These are phyloP conservation scores for Mortierella alpina DNA, from an alignment of 192 early-diverging fungal species.

Conservation along the genomic window DNA sequence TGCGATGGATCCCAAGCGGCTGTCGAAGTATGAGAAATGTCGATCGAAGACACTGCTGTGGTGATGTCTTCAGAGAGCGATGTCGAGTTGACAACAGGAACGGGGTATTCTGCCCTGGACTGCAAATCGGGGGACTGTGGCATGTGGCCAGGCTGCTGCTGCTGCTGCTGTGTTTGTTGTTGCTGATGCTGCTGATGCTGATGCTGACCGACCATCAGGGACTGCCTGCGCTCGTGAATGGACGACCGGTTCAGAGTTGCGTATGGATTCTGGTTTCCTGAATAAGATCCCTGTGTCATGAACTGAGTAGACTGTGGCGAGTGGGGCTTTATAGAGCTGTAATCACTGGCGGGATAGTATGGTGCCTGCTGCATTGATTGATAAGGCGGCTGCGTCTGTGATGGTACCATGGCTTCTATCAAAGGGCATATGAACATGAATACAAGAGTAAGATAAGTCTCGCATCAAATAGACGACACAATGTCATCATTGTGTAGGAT, in stretches of 20 bases:
- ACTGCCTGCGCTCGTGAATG: slow-evolving; percentile 9
- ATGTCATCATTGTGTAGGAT: background rate
- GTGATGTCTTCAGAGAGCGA: too few species aligned
- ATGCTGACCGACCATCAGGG: background rate
- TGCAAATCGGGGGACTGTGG: background rate
- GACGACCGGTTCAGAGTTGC: background rate
- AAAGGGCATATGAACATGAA: background rate
- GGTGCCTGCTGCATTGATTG: background rate
- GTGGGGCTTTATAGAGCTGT: background rate
- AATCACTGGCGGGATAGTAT: slow-evolving; percentile 2
- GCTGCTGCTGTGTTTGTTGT: background rate
- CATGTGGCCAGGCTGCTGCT: background rate
- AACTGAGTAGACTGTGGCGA: slow-evolving; percentile 5
- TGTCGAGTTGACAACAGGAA: background rate
- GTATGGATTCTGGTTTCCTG: background rate
- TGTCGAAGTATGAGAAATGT: background rate
- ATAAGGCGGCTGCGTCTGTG: slow-evolving; percentile 4
- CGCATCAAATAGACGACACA: background rate
- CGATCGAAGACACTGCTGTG: background rate
- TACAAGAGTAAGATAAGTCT: background rate
- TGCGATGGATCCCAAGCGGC: background rate
- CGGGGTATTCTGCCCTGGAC: slow-evolving; percentile 1
- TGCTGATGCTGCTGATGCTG: background rate
- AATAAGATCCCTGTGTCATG: slow-evolving; percentile 11
- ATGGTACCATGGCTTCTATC: slow-evolving; percentile 20